Evolutionary conservation across 2,329 filamentous ascomycete genomes (phyloP).

Genomic region (Monilinia fructigena): DNA sequence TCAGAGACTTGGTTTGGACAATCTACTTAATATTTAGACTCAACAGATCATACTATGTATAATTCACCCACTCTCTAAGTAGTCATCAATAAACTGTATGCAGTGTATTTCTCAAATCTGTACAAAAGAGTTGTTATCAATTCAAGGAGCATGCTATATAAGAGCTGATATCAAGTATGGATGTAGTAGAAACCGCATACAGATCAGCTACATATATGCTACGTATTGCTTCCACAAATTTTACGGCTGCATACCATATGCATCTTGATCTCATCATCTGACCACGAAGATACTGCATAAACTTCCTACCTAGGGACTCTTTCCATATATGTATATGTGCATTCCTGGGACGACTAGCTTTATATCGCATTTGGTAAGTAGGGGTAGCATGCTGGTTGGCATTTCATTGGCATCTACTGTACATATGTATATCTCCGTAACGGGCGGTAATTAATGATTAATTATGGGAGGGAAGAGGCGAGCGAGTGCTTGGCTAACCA

Average conservation of each 20-base stretch:
- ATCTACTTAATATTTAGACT: background rate
- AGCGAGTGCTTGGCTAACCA: constrained; percentile 13
- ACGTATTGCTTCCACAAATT: background rate
- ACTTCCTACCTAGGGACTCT: background rate
- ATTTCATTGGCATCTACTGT: background rate
- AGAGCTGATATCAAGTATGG: background rate
- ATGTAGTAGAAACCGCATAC: background rate
- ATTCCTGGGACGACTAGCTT: background rate
- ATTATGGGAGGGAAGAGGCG: constrained; percentile 18
- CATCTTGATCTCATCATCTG: constrained; percentile 16
- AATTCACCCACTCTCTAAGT: background rate
- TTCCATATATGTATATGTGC: too few relatives aligned
- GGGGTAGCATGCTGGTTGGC: background rate
- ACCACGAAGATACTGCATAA: background rate
- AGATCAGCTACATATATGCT: background rate
- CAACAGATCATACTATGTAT: background rate
- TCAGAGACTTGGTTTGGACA: background rate
- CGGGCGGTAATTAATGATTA: constrained; percentile 4
- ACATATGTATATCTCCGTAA: background rate
- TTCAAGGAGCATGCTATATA: background rate
- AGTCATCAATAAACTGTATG: background rate
- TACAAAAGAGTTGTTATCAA: background rate
- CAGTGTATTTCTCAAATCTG: background rate
- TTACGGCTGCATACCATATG: background rate
- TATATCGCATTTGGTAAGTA: background rate